phyloP scores from a whole-genome alignment of 2,329 filamentous ascomycete genomes.

The Paraphoma sp. region DNA sequence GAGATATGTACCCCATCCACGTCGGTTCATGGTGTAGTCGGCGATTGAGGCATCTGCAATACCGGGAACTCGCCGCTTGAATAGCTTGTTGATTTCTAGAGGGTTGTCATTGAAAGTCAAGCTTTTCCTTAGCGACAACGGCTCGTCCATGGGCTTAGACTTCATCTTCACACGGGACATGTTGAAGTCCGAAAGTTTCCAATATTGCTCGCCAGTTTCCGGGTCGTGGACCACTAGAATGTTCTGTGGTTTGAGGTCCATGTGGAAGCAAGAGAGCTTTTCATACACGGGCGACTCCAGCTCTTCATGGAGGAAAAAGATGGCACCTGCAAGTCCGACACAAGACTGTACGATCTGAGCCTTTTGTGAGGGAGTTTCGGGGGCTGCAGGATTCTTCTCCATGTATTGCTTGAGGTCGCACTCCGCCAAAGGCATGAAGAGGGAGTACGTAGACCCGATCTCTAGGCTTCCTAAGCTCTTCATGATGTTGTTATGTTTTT shows the following conservation, averaged over 20 bases:
- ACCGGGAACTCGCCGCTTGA: constrained; percentile 24
- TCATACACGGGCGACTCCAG: constrained; percentile 34
- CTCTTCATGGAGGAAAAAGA: constrained; percentile 42
- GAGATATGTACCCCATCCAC: constrained; percentile 47
- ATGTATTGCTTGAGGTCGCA: constrained; percentile 51
- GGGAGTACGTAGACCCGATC: constrained; percentile 44
- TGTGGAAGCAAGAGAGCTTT: constrained; percentile 49
- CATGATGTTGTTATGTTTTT: constrained; percentile 45
- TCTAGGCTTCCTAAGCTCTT: constrained; percentile 47
- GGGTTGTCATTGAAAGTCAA: constrained; percentile 9
- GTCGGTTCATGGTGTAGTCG: constrained; percentile 32
- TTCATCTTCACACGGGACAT: constrained; percentile 46
- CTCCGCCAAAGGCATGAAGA: constrained; percentile 51
- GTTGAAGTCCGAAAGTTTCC: constrained; percentile 54
- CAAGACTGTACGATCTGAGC: constrained; percentile 4
- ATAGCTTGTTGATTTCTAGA: constrained; percentile 37
- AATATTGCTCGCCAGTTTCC: constrained; percentile 39
- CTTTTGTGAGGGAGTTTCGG: neutral
- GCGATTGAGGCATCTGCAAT: neutral
- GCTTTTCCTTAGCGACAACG: neutral
- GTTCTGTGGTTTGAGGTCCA: constrained; percentile 43
- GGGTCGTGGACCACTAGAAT: constrained; percentile 41
- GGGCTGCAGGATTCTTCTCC: constrained; percentile 2
- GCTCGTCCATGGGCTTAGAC: constrained; percentile 18
- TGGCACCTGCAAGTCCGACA: constrained; percentile 2